Percentiles rank a stretch among this genome's conserved stretches.
Conservation (phyloP, 768 basidiomycete genomes). For the Leucocoprinus sp. region DNA sequence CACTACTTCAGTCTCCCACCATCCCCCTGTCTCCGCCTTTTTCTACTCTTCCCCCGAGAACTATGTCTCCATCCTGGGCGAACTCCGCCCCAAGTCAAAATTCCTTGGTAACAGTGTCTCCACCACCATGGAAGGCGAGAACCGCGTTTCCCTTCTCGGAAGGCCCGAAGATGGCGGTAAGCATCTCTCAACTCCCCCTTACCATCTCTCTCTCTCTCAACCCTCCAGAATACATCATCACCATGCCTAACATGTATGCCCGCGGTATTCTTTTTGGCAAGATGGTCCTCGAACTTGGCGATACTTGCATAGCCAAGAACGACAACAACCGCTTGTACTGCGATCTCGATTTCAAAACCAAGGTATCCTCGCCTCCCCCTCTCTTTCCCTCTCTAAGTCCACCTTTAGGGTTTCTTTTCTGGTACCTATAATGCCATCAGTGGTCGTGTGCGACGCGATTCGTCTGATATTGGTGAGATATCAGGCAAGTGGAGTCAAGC, state of each 20-base stretch:
- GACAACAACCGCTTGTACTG: constrained; percentile 64
- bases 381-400: not conserved
- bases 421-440: constrained; percentile 90
- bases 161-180: constrained; percentile 80
- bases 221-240: constrained; percentile 67
- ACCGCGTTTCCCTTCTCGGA: constrained; percentile 76
- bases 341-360: constrained; percentile 96
- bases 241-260: constrained; percentile 98
- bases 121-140: constrained; percentile 95
- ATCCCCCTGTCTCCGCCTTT: constrained; percentile 93
- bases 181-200: constrained; percentile 18
- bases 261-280: constrained; percentile 82
- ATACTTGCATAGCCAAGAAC: constrained; percentile 79
- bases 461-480: constrained; percentile 72
- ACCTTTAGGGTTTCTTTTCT: constrained; percentile 85
- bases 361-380: constrained; percentile 38
- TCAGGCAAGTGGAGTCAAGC: constrained; percentile 84
- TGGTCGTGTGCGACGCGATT: constrained; percentile 65
- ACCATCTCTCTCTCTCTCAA: constrained; percentile 1
- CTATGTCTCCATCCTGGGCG: constrained; percentile 79
- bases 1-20: constrained; percentile 88
- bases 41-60: constrained; percentile 92
- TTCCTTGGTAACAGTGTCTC: constrained; percentile 97
- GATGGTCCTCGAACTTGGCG: constrained; percentile 96
- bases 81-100: constrained; percentile 90